These are phyloP conservation scores for Ganoderma sinense DNA, from an alignment of 1,284 basidiomycete genomes.

Conservation along the genomic window DNA sequence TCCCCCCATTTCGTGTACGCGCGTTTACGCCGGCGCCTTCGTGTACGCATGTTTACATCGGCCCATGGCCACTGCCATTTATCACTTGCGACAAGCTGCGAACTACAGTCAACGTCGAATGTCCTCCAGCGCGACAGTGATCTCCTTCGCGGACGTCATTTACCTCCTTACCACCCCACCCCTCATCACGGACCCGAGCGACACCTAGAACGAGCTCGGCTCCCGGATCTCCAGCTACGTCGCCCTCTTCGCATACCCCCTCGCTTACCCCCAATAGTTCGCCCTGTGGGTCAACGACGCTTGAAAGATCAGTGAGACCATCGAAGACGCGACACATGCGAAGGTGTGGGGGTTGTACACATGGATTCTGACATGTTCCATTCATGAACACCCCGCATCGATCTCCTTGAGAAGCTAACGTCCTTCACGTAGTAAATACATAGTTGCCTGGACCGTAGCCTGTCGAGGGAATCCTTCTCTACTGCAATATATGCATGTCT, in stretches of 20 bases:
- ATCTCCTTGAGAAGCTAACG: too few relatives aligned
- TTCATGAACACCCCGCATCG: too few relatives aligned
- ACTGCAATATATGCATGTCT: too few relatives aligned
- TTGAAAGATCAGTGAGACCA: neutral
- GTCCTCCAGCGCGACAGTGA: neutral
- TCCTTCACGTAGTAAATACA: too few relatives aligned
- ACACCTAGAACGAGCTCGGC: neutral
- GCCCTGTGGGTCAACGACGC: neutral
- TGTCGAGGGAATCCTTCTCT: too few relatives aligned
- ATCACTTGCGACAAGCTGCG: too few relatives aligned
- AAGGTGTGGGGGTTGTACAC: neutral
- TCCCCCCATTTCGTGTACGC: too few relatives aligned
- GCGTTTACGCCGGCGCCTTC: too few relatives aligned
- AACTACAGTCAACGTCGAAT: neutral
- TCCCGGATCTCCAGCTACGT: neutral
- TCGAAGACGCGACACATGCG: neutral
- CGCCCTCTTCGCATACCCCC: conserved; percentile 16
- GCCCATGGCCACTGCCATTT: too few relatives aligned
- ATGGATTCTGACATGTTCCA: too few relatives aligned
- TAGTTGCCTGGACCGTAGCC: too few relatives aligned
- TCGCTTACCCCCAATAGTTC: conserved; percentile 8
- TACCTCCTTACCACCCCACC: conserved; percentile 1
- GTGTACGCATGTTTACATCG: too few relatives aligned
- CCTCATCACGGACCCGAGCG: neutral
- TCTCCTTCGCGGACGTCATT: conserved; percentile 12